Percentiles rank a stretch among this genome's conserved stretches.
Conservation (phyloP, 1,139 yeast species). For the Geotrichum bryndzae region DNA sequence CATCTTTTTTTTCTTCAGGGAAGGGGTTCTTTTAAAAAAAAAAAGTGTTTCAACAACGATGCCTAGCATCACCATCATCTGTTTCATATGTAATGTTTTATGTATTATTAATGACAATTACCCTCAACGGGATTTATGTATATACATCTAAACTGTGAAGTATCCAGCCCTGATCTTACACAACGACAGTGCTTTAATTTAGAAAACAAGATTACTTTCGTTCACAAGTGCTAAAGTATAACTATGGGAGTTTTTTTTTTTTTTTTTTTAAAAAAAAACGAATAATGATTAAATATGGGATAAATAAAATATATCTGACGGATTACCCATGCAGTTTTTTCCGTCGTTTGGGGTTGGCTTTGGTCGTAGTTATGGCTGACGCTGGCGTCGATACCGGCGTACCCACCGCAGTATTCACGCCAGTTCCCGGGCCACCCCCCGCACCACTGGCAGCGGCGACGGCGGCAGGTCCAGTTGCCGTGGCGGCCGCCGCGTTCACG, state of each 20-base stretch:
- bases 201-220: no score
- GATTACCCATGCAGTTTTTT: neutral
- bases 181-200: no score
- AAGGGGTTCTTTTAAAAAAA: slow-evolving; percentile 16
- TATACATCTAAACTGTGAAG: neutral
- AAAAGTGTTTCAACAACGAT: slow-evolving; percentile 15
- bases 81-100: neutral
- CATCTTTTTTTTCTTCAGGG: slow-evolving; percentile 20
- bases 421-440: neutral
- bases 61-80: slow-evolving; percentile 9
- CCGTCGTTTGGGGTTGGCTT: neutral
- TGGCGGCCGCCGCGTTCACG: neutral
- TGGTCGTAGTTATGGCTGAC: neutral
- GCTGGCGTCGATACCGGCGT: neutral
- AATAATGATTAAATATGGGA: neutral
- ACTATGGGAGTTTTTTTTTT: no score
- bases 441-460: neutral
- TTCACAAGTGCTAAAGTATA: no score
- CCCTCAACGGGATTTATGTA: neutral
- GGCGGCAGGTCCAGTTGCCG: neutral
- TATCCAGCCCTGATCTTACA: no score
- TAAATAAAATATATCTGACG: neutral
- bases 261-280: no score
- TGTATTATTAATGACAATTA: neutral
- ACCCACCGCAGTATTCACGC: neutral